Conservation (phyloP, 2,329 filamentous ascomycete species). For the Stagonosporopsis chrysanthemi region DNA sequence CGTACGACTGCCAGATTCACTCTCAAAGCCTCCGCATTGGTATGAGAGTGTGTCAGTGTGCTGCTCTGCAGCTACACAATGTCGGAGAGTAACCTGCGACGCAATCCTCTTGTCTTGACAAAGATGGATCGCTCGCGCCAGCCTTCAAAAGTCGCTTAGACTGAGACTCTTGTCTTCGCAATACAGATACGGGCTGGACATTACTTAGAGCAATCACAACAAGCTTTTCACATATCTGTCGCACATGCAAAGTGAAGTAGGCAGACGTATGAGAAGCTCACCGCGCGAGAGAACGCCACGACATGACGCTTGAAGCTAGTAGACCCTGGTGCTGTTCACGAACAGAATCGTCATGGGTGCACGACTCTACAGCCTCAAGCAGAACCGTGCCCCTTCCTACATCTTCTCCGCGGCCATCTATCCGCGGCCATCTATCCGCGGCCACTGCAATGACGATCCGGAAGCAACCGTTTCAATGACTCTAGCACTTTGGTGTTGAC, state of each 20-base stretch:
- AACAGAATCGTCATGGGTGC: conserved; percentile 8
- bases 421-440: background rate
- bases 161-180: conserved; percentile 45
- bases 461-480: conserved; percentile 13
- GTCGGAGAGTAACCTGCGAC: conserved; percentile 36
- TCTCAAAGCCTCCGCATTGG: conserved; percentile 34
- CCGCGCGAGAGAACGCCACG: background rate
- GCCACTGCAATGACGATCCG: conserved; percentile 24
- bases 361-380: background rate
- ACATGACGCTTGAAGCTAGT: conserved; percentile 3
- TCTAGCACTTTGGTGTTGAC: background rate
- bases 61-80: conserved; percentile 16
- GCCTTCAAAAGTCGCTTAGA: conserved; percentile 45
- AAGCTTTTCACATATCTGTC: background rate
- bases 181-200: conserved; percentile 49
- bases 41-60: conserved; percentile 27
- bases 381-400: conserved; percentile 3
- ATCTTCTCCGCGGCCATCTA: too few relatives aligned
- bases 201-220: background rate
- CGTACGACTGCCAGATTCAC: conserved; percentile 19
- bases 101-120: conserved; percentile 30
- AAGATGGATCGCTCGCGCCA: conserved; percentile 30
- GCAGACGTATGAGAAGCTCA: background rate
- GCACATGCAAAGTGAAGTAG: background rate
- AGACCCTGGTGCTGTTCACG: conserved; percentile 17